These are phyloP conservation scores for Mrakiaceae sp. DNA, from an alignment of 1,284 basidiomycete genomes.

Conservation along the genomic window DNA sequence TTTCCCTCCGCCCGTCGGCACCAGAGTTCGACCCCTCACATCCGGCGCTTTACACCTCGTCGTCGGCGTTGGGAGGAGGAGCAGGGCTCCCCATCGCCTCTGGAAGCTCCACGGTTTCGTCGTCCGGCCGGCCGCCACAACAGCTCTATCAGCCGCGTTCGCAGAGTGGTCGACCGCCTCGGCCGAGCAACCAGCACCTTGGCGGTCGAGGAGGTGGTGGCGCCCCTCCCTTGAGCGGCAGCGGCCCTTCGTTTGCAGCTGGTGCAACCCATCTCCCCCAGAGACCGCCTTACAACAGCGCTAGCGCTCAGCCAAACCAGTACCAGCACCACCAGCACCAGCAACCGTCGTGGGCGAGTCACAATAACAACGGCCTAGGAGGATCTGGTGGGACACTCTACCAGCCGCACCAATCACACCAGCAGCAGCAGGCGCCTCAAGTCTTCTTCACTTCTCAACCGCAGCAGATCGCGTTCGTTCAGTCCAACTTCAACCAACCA, in stretches of 20 bases:
- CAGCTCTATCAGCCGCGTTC: neutral
- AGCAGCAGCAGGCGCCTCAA: no score
- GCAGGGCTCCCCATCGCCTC: neutral
- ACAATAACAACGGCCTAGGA: no score
- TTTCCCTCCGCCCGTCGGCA: conserved; percentile 10
- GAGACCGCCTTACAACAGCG: no score
- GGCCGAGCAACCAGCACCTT: neutral
- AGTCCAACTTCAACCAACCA: neutral
- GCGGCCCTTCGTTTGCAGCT: no score
- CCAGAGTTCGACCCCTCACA: conserved; percentile 10
- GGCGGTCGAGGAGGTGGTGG: no score
- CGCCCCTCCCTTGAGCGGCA: no score
- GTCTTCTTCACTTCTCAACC: conserved; percentile 1
- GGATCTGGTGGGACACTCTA: no score
- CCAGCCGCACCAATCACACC: no score
- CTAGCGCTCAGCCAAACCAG: no score
- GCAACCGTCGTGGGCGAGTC: neutral
- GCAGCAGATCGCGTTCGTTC: conserved; percentile 5
- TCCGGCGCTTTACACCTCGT: neutral
- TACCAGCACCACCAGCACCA: conserved; percentile 1
- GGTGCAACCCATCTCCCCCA: no score
- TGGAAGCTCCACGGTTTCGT: neutral
- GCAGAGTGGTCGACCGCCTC: neutral
- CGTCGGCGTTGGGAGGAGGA: neutral
- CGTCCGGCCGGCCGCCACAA: neutral